Evolutionary conservation across 345 rosid genomes (phyloP).

Genomic region (thale cress (Arabidopsis thaliana)): TAIR10.1 NC_003076.8:3259001-3259500

Average conservation of each 20-base stretch:
- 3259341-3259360: not conserved
- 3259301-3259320: slow-evolving; percentile 81
- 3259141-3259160: slow-evolving; percentile 90
- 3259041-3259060: slow-evolving; percentile 45
- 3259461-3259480: slow-evolving; percentile 91
- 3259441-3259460: slow-evolving; percentile 85
- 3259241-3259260: slow-evolving; percentile 83
- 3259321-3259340: slow-evolving; percentile 72
- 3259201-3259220: slow-evolving; percentile 84
- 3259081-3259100: slow-evolving; percentile 86
- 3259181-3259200: slow-evolving; percentile 89
- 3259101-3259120: slow-evolving; percentile 95
- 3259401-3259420: not conserved
- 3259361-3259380: not conserved
- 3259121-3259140: slow-evolving; percentile 80
- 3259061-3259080: slow-evolving; percentile 72
- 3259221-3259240: slow-evolving; percentile 88
- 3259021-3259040: not conserved
- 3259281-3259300: slow-evolving; percentile 86
- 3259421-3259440: slow-evolving; percentile 68
- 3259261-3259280: slow-evolving; percentile 93
- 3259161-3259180: slow-evolving; percentile 97
- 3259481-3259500: slow-evolving; percentile 91
- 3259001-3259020: not conserved
- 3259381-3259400: not conserved